A percentile compares a stretch with the other conserved stretches of the same genome.
Conservation (phyloP, 2,329 filamentous ascomycete species). For the Botrytis hyacinthi region DNA sequence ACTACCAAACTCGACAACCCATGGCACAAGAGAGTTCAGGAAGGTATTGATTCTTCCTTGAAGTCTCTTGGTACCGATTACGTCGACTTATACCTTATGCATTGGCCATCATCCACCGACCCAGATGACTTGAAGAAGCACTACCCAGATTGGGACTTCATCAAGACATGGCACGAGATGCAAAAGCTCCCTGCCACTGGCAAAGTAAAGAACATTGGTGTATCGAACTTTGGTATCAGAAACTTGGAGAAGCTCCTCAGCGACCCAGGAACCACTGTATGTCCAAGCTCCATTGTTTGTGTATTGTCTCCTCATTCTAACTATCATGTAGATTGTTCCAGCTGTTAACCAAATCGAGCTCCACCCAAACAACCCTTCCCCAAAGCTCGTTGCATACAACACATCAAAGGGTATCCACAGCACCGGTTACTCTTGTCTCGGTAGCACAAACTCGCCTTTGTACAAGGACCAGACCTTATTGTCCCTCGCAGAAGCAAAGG, state of each 20-base stretch:
- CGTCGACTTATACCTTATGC: constrained; percentile 69
- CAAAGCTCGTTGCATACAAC: constrained; percentile 73
- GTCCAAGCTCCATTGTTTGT: constrained; percentile 16
- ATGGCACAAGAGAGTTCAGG: constrained; percentile 67
- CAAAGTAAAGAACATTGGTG: constrained; percentile 77
- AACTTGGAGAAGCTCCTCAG: constrained; percentile 76
- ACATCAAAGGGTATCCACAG: constrained; percentile 70
- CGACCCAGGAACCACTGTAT: constrained; percentile 60
- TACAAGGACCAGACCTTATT: constrained; percentile 64
- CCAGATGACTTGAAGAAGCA: constrained; percentile 60
- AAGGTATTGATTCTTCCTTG: constrained; percentile 59
- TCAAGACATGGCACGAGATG: constrained; percentile 74
- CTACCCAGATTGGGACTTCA: constrained; percentile 75
- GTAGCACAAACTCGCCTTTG: constrained; percentile 67
- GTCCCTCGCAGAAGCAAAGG: constrained; percentile 62
- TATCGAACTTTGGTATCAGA: constrained; percentile 81
- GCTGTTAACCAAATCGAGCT: constrained; percentile 83
- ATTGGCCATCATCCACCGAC: constrained; percentile 67
- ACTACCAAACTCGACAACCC: constrained; percentile 84
- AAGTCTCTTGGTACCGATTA: constrained; percentile 62
- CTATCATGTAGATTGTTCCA: constrained; percentile 47
- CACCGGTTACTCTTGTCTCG: constrained; percentile 73
- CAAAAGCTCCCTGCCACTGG: constrained; percentile 66
- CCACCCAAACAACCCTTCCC: constrained; percentile 78
- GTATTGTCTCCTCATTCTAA: neutral